These are phyloP conservation scores for Posidonia australis DNA, from an alignment of 106 monocot genomes.

Conservation along the genomic window DNA sequence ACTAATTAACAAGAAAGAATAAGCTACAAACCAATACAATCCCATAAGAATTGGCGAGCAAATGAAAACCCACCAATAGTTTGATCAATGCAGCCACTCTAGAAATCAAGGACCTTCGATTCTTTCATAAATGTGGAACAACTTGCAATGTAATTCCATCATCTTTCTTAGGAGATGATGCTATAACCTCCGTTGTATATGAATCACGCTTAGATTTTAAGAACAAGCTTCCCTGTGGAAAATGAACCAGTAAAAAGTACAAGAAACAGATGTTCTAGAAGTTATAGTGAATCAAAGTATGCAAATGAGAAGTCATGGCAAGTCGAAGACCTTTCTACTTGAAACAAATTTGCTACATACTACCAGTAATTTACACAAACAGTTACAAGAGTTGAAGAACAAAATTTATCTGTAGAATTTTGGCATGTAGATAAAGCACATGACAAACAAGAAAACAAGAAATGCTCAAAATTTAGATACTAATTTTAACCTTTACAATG, in stretches of 20 bases:
- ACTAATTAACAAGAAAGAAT: too few species aligned
- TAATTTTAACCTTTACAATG: too few species aligned
- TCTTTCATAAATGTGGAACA: constrained; percentile 52
- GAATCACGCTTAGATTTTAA: constrained; percentile 31
- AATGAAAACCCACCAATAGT: constrained; percentile 50
- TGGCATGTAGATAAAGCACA: too few species aligned
- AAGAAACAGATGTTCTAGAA: neutral
- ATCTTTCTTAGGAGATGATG: constrained; percentile 48
- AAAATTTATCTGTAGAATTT: too few species aligned
- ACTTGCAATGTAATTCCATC: constrained; percentile 21
- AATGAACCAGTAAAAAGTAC: neutral
- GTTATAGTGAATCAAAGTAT: neutral
- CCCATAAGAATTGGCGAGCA: neutral
- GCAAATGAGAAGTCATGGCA: neutral
- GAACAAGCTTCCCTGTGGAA: constrained; percentile 22
- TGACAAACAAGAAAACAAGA: too few species aligned
- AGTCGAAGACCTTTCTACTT: constrained; percentile 40
- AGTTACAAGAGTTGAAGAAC: too few species aligned
- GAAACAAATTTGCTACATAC: too few species aligned
- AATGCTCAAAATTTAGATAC: too few species aligned
- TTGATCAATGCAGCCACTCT: constrained; percentile 81
- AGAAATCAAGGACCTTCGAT: constrained; percentile 44
- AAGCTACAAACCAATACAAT: too few species aligned
- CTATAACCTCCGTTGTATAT: constrained; percentile 48
- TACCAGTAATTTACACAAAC: too few species aligned